Percentiles rank a stretch among this genome's conserved stretches.
phyloP scores from a whole-genome alignment of 202 grass and related monocot species.

The Setaria viridis region DNA sequence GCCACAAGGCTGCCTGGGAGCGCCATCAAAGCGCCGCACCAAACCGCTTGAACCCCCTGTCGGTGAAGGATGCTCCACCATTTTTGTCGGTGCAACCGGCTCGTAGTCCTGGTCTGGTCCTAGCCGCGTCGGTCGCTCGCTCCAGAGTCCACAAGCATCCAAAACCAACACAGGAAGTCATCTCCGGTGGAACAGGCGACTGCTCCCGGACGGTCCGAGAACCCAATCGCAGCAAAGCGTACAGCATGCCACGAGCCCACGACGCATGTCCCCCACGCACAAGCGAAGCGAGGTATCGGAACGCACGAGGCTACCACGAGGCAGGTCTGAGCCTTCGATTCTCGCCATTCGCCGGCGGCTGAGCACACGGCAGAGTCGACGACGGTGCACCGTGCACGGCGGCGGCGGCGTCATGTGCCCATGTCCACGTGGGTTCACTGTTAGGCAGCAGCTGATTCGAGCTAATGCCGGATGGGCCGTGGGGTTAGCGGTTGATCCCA shows the following conservation, averaged over 20 bases:
- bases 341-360: too few species aligned
- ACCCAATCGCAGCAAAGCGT: background rate
- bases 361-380: too few species aligned
- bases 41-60: too few species aligned
- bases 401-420: too few species aligned
- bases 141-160: too few species aligned
- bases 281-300: background rate
- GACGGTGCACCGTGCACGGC: too few species aligned
- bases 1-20: too few species aligned
- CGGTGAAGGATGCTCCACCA: background rate
- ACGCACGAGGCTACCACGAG: too few species aligned
- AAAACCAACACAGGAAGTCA: background rate
- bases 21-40: too few species aligned
- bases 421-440: background rate
- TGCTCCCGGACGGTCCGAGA: background rate
- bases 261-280: background rate
- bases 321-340: too few species aligned
- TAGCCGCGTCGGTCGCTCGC: background rate
- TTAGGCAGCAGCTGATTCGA: background rate
- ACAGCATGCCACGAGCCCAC: background rate
- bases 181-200: background rate
- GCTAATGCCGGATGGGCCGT: background rate
- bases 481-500: background rate
- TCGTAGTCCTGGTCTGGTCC: background rate
- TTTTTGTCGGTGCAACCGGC: slow-evolving; percentile 12